These are phyloP conservation scores for Apiotrichum laibachii DNA, from an alignment of 1,284 basidiomycete genomes.

Conservation along the genomic window DNA sequence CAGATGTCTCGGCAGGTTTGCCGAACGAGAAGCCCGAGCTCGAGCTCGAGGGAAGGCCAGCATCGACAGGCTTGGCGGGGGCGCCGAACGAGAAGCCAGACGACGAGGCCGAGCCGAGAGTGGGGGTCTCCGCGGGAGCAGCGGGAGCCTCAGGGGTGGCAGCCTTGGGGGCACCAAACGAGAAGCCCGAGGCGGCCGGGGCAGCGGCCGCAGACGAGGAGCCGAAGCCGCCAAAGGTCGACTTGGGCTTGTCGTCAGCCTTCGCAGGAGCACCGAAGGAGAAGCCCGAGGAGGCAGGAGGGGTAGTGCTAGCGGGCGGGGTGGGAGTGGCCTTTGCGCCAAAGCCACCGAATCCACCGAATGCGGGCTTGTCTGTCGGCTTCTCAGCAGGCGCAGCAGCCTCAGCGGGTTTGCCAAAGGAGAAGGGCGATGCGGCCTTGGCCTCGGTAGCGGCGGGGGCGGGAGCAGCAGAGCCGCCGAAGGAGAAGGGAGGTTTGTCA, in stretches of 20 bases:
- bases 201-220: neutral
- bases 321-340: too few relatives aligned
- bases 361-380: neutral
- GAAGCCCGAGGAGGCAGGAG: neutral
- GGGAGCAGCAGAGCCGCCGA: neutral
- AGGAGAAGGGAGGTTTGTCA: neutral
- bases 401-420: neutral
- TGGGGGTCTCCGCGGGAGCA: neutral
- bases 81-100: slow-evolving; percentile 9
- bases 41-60: neutral
- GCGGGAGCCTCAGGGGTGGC: neutral
- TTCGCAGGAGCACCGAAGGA: slow-evolving; percentile 1
- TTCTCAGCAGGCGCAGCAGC: neutral
- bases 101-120: neutral
- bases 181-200: neutral
- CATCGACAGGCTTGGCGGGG: slow-evolving; percentile 6
- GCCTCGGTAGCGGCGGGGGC: neutral
- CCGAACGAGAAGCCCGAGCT: slow-evolving; percentile 8
- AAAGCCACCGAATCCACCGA: neutral
- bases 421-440: neutral
- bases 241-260: neutral
- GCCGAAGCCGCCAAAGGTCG: neutral
- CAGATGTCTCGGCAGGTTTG: slow-evolving; percentile 6
- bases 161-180: slow-evolving; percentile 1
- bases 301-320: too few relatives aligned